Evolutionary conservation across 345 rosid species (phyloP), one percentile per base, ranked within the genome.

Genomic region (Carallia pectinifolia): DNA sequence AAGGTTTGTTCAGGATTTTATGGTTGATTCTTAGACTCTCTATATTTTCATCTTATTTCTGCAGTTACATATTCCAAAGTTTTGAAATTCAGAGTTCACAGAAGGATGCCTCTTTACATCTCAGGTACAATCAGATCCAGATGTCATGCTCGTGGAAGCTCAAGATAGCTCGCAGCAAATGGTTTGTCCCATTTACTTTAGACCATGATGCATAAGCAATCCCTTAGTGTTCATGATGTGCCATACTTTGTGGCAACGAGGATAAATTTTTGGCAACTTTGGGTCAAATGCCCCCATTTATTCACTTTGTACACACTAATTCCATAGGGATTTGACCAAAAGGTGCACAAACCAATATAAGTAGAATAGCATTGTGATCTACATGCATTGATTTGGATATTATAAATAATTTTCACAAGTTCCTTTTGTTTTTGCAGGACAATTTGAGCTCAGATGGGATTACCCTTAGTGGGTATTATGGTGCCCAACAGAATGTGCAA

Each of bases 401-500:
- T 68, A 7, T 5, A 61, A 18, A 5, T 29, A 38, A 53, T 27
- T 52, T 54, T 19, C 40, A 56, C 30, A 48, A 54, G 36, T 37
- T 27, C 61, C 9, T 38, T 69, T 65, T 58, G 37, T 71, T 27
- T 63, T 64, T 75, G 73, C 66, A 84, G 88, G 85, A 83, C 54
- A 84, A 62, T 72, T 69, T 84, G 58, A 75, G 85, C 65, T 73
- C 90, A 18, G 87, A 84, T 55, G 88, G 83, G 58, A 74, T 84
- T 66, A 48, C 71, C 52, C 82, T 87, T 27, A 83, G 70, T 76
- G 84, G 84, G 47, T 87, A 79, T 78, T 87, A 84, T 68, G 81
- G 82, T 75, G 66, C 87, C 37, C 88, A 77, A 62, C 85, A 77
- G 47, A 80, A 80, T 39, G 84, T 81, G 66, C 90, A 86, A 78